These are phyloP conservation scores for Datisca glomerata DNA, from an alignment of 306 rosid genomes.

Conservation along the genomic window DNA sequence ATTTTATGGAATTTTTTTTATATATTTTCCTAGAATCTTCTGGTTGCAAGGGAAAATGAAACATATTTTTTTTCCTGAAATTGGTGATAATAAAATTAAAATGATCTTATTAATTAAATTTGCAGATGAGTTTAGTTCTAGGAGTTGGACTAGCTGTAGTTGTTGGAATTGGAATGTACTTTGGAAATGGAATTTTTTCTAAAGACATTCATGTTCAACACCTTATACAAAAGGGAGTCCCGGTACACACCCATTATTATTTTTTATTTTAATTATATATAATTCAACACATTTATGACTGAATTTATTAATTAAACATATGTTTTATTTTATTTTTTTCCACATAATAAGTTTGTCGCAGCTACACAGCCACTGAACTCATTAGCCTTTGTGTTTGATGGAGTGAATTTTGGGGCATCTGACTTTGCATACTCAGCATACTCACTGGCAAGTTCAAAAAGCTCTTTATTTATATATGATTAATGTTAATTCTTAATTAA, in stretches of 20 bases:
- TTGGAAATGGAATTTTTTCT: conserved; percentile 75
- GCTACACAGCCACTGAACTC: conserved; percentile 63
- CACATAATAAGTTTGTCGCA: conserved; percentile 42
- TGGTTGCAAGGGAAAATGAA: too few species aligned
- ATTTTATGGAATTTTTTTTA: background rate
- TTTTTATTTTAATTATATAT: too few species aligned
- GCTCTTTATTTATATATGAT: conserved; percentile 2
- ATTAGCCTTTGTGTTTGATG: conserved; percentile 76
- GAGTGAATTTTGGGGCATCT: conserved; percentile 80
- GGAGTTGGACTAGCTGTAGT: conserved; percentile 60
- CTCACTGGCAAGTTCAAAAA: conserved; percentile 41
- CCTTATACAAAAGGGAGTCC: conserved; percentile 61
- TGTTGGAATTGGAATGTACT: conserved; percentile 67
- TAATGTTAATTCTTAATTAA: too few species aligned
- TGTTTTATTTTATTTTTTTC: too few species aligned
- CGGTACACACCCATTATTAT: too few species aligned
- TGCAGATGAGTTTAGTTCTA: conserved; percentile 66
- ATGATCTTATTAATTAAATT: too few species aligned
- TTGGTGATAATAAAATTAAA: too few species aligned
- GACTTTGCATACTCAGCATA: conserved; percentile 77
- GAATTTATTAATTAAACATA: too few species aligned
- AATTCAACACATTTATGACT: too few species aligned
- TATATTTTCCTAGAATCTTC: too few species aligned
- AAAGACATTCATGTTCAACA: conserved; percentile 50
- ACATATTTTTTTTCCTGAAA: too few species aligned